These are phyloP conservation scores for Tetracladium setigerum DNA, from an alignment of 495 filamentous ascomycete genomes.

Conservation along the genomic window DNA sequence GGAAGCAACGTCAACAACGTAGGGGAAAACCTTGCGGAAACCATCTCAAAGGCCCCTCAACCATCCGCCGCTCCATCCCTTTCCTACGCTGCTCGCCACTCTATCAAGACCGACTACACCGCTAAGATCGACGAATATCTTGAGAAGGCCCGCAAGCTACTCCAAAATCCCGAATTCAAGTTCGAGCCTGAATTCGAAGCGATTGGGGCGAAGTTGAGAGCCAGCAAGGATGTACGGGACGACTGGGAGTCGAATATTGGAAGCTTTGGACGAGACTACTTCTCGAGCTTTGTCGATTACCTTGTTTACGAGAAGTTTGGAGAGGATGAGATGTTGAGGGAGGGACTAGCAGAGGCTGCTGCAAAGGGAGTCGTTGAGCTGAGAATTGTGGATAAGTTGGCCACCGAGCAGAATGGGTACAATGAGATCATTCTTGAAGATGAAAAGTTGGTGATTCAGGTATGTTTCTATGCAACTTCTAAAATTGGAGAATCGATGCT, in stretches of 20 bases:
- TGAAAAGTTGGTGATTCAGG: conserved; percentile 23
- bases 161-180: conserved; percentile 33
- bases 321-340: conserved; percentile 38
- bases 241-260: conserved; percentile 37
- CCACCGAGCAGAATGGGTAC: conserved; percentile 30
- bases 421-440: conserved; percentile 35
- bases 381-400: conserved; percentile 37
- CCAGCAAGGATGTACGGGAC: conserved; percentile 24
- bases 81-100: conserved; percentile 34
- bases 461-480: neutral
- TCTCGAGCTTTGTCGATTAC: conserved; percentile 26
- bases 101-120: conserved; percentile 38
- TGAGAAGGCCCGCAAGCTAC: conserved; percentile 27
- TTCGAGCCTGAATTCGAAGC: conserved; percentile 40
- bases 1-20: conserved; percentile 36
- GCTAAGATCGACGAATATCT: conserved; percentile 26
- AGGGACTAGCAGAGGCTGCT: conserved; percentile 37
- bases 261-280: conserved; percentile 29
- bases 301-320: conserved; percentile 32
- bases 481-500: neutral
- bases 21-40: conserved; percentile 27
- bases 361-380: conserved; percentile 31
- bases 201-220: conserved; percentile 39
- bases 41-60: conserved; percentile 35
- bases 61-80: conserved; percentile 23